A percentile compares a stretch with the other conserved stretches of the same genome.
These are phyloP conservation scores for Amanita polypyramis DNA, from an alignment of 768 basidiomycete species.

Conservation along the genomic window DNA sequence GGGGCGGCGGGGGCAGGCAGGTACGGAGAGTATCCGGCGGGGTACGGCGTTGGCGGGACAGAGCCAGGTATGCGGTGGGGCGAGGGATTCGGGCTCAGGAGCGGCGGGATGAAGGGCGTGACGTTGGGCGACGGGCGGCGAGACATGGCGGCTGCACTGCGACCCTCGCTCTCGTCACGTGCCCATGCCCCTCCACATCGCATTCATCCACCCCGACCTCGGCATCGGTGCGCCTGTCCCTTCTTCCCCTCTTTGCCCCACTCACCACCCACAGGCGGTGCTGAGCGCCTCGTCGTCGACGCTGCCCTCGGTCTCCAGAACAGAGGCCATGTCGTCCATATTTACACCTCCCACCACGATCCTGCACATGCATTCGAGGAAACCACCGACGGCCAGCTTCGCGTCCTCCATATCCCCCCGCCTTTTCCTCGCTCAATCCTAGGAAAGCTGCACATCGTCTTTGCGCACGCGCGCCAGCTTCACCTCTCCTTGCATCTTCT, in stretches of 20 bases:
- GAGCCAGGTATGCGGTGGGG: conserved; percentile 21
- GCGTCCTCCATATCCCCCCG: conserved; percentile 59
- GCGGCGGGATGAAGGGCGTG: conserved; percentile 29
- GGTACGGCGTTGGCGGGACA: conserved; percentile 18
- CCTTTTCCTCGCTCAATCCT: conserved; percentile 72
- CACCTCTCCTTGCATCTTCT: conserved; percentile 69
- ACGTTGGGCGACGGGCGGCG: conserved; percentile 8
- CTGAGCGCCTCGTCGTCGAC: conserved; percentile 91
- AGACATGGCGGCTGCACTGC: not conserved
- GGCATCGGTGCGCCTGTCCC: conserved; percentile 64
- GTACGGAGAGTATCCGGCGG: conserved; percentile 16
- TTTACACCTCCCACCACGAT: conserved; percentile 93
- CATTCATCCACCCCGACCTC: conserved; percentile 90
- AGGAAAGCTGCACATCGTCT: conserved; percentile 81
- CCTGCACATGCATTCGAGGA: conserved; percentile 85
- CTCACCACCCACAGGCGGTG: conserved; percentile 58
- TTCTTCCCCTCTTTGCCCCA: conserved; percentile 8
- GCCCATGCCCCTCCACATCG: conserved; percentile 27
- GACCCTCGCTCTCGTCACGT: not conserved
- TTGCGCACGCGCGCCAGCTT: conserved; percentile 83
- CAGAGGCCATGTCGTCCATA: conserved; percentile 74
- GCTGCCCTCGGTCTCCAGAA: conserved; percentile 83
- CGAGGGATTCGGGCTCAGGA: conserved; percentile 26
- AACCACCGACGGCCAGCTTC: conserved; percentile 70
- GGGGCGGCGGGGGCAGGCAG: not conserved